These are phyloP conservation scores for Agrocybe praecox DNA, from an alignment of 768 basidiomycete genomes.

Conservation along the genomic window DNA sequence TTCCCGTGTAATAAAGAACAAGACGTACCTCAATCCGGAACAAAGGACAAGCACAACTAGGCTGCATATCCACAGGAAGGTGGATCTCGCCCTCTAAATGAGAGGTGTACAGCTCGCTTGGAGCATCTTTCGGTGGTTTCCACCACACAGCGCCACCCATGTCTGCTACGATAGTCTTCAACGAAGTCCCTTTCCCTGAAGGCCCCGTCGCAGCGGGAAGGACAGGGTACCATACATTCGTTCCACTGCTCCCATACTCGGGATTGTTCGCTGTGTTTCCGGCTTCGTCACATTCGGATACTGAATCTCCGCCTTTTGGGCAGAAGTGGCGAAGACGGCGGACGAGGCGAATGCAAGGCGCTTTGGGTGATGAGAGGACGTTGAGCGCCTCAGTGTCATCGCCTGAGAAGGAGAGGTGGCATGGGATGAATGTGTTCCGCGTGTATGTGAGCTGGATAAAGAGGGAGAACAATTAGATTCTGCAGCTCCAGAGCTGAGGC, in stretches of 20 bases:
- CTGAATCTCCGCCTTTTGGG: neutral
- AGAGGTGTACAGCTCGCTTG: neutral
- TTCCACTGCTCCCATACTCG: neutral
- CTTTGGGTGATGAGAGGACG: slow-evolving; percentile 12
- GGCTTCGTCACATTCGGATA: neutral
- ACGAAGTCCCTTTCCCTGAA: neutral
- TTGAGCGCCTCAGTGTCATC: slow-evolving; percentile 17
- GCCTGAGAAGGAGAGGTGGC: slow-evolving; percentile 20
- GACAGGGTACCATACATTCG: neutral
- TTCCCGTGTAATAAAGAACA: neutral
- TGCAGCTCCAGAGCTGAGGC: neutral
- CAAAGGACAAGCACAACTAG: slow-evolving; percentile 3
- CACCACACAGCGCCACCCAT: slow-evolving; percentile 9
- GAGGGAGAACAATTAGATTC: neutral
- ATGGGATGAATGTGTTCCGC: slow-evolving; percentile 26
- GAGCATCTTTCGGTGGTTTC: slow-evolving; percentile 3
- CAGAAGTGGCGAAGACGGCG: slow-evolving; percentile 12
- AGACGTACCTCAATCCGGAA: slow-evolving; percentile 8
- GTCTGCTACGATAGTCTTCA: neutral
- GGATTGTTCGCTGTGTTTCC: neutral
- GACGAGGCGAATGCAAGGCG: slow-evolving; percentile 13
- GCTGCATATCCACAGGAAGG: slow-evolving; percentile 4
- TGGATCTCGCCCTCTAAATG: slow-evolving; percentile 16
- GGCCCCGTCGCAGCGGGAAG: neutral
- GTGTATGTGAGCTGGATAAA: slow-evolving; percentile 24